A percentile compares a stretch with the other conserved stretches of the same genome.
Conservation (phyloP, 441 rosid species). For the Arabidopsis lyrata region DNA sequence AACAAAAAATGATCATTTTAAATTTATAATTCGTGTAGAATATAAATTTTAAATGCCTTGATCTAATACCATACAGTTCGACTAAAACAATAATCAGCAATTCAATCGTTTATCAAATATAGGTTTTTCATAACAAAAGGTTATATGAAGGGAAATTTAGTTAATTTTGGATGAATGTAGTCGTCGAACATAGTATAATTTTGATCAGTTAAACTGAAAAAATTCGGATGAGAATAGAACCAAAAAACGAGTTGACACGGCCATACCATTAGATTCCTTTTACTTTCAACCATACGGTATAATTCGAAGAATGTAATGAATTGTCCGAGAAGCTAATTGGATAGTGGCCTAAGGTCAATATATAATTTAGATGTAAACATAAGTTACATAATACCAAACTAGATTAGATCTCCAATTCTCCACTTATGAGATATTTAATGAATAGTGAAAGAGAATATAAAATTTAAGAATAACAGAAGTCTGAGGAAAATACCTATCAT, state of each 20-base stretch:
- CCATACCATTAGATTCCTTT: too few relatives aligned
- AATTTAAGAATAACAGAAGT: constrained; percentile 1
- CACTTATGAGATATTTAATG: neutral
- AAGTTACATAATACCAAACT: neutral
- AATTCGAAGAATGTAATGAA: neutral
- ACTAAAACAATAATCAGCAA: neutral
- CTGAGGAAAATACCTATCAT: constrained; percentile 1
- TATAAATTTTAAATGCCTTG: neutral
- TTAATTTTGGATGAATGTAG: too few relatives aligned
- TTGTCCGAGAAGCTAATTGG: neutral
- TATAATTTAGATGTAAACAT: neutral
- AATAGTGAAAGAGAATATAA: constrained; percentile 2
- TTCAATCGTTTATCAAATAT: too few relatives aligned
- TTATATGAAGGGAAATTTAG: too few relatives aligned
- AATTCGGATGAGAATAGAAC: too few relatives aligned
- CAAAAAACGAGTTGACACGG: too few relatives aligned
- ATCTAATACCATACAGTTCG: neutral
- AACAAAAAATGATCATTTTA: neutral
- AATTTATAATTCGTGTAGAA: neutral
- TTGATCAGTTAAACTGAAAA: too few relatives aligned
- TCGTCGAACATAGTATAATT: too few relatives aligned
- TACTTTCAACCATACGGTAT: neutral
- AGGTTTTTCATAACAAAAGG: too few relatives aligned
- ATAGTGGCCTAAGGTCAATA: neutral
- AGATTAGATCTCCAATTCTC: neutral